These are phyloP conservation scores for Striga hermonthica DNA, from an alignment of 305 asterid species.

Conservation along the genomic window DNA sequence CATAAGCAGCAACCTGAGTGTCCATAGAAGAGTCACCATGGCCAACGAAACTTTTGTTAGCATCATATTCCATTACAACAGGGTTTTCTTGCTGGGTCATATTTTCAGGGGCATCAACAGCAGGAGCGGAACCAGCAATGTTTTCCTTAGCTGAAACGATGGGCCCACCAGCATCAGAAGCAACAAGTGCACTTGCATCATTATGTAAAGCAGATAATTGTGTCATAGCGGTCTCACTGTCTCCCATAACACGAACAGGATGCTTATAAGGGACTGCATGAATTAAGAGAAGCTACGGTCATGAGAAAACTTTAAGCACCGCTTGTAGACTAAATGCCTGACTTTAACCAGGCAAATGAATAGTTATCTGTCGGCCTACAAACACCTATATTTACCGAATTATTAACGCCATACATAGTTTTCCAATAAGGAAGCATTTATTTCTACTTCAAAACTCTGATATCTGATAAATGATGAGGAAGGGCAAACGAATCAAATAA, in stretches of 20 bases:
- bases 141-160: constrained; percentile 38
- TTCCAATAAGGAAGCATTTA: neutral
- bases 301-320: neutral
- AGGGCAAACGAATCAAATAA: too few species aligned
- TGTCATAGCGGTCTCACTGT: constrained; percentile 49
- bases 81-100: constrained; percentile 45
- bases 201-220: constrained; percentile 41
- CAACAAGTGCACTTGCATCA: constrained; percentile 37
- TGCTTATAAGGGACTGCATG: constrained; percentile 26
- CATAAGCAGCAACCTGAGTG: constrained; percentile 45
- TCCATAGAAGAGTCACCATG: constrained; percentile 36
- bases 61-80: constrained; percentile 34
- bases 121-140: constrained; percentile 30
- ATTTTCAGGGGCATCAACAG: constrained; percentile 29
- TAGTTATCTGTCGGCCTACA: too few species aligned
- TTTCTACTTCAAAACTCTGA: too few species aligned
- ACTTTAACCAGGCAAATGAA: neutral
- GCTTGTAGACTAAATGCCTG: neutral
- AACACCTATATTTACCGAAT: too few species aligned
- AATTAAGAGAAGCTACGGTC: constrained; percentile 8
- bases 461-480: too few species aligned
- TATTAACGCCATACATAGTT: neutral
- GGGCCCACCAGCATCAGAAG: constrained; percentile 37
- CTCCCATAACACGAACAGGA: constrained; percentile 41
- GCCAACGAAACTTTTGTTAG: constrained; percentile 40